Conservation (phyloP, 371 early-diverging fungal species). For the Circinella umbellata region DNA sequence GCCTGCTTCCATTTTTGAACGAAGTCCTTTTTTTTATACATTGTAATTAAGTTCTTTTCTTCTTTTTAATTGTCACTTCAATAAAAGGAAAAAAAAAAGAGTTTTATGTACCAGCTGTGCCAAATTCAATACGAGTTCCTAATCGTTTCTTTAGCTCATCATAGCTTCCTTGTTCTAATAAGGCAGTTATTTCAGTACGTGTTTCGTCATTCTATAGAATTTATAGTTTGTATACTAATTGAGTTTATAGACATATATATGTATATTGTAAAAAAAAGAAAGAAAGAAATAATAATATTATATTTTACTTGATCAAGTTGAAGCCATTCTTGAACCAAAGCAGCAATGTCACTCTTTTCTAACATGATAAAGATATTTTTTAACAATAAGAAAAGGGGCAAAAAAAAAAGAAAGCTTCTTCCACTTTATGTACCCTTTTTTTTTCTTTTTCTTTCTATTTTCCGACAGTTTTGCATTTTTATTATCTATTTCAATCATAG, state of each 20-base stretch:
- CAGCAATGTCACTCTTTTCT: conserved; percentile 18
- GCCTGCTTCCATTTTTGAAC: conserved; percentile 96
- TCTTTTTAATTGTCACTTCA: no score
- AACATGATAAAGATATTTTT: background rate
- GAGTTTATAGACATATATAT: no score
- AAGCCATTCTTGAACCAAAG: conserved; percentile 67
- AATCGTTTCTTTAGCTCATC: conserved; percentile 70
- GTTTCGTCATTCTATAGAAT: conserved; percentile 68
- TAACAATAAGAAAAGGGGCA: no score
- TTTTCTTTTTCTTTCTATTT: no score
- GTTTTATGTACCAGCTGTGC: conserved; percentile 75
- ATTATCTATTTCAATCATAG: no score
- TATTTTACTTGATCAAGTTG: conserved; percentile 69
- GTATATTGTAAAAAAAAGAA: background rate
- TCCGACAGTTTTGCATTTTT: no score
- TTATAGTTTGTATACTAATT: no score
- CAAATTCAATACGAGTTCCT: conserved; percentile 83
- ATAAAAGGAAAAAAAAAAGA: background rate
- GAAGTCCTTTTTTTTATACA: conserved; percentile 62
- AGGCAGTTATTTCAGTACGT: conserved; percentile 61
- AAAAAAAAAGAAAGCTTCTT: no score
- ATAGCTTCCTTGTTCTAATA: conserved; percentile 57
- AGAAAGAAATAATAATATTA: background rate
- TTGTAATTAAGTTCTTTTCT: no score
- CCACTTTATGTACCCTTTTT: no score